These are phyloP conservation scores for Apostasia ramifera DNA, from an alignment of 106 monocot species.

Conservation along the genomic window DNA sequence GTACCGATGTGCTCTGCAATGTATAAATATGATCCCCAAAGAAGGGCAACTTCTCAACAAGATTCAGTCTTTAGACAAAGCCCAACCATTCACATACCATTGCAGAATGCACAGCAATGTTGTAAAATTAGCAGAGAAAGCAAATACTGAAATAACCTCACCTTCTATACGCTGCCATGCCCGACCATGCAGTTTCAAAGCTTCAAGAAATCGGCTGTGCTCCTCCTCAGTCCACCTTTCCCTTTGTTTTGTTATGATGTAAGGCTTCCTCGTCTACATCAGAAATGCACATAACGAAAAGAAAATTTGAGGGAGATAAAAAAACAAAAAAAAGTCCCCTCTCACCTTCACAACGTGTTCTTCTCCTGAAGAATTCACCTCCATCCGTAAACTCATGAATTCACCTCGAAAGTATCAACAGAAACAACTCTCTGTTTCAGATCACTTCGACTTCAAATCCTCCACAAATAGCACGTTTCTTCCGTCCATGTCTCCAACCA, in stretches of 20 bases:
- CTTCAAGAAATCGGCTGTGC: conserved; percentile 69
- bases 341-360: conserved; percentile 51
- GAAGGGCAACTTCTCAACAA: background rate
- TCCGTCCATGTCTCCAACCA: conserved; percentile 40
- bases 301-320: conserved; percentile 1
- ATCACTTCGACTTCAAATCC: conserved; percentile 30
- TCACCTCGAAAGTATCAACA: background rate
- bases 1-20: conserved; percentile 57
- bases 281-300: background rate
- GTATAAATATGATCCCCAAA: background rate
- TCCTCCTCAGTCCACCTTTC: conserved; percentile 88
- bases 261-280: conserved; percentile 63
- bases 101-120: no score
- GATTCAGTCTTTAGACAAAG: background rate
- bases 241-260: conserved; percentile 88
- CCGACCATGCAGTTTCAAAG: conserved; percentile 72
- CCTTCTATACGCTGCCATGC: conserved; percentile 95
- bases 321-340: background rate
- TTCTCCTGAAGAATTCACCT: conserved; percentile 51
- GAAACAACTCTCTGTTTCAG: background rate
- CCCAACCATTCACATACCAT: background rate
- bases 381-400: conserved; percentile 22
- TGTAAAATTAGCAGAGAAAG: no score
- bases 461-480: conserved; percentile 34
- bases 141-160: background rate